These are phyloP conservation scores for Pelargonium citronellum DNA, from an alignment of 441 rosid species.

Conservation along the genomic window DNA sequence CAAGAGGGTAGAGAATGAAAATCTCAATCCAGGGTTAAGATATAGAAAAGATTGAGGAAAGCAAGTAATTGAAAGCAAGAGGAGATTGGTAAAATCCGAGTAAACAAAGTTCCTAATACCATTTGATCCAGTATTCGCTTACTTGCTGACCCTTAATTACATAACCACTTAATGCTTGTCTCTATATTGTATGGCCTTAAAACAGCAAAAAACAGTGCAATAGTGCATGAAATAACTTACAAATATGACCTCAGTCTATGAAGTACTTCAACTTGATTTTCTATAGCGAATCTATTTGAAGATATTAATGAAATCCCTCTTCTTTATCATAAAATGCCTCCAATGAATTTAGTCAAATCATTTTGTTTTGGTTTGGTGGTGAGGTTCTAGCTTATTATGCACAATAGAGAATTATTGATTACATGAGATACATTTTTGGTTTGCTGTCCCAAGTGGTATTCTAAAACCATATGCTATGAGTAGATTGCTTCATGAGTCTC, in stretches of 20 bases:
- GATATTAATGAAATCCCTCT: too few relatives aligned
- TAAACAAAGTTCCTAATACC: background rate
- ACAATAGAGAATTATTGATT: background rate
- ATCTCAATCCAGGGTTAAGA: background rate
- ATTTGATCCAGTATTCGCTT: background rate
- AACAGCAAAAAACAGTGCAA: background rate
- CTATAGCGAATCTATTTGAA: too few relatives aligned
- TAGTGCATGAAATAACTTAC: background rate
- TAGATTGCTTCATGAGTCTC: background rate
- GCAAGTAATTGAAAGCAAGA: too few relatives aligned
- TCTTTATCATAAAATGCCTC: too few relatives aligned
- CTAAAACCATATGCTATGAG: background rate
- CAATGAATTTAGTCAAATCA: too few relatives aligned
- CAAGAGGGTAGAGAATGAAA: background rate
- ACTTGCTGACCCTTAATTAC: slow-evolving; percentile 5
- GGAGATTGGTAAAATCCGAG: background rate
- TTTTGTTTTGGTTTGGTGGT: too few relatives aligned
- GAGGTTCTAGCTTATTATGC: too few relatives aligned
- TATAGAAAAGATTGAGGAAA: background rate
- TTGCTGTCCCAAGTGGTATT: background rate
- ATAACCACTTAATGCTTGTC: background rate
- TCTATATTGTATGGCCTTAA: background rate
- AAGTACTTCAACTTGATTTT: background rate
- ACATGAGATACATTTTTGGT: background rate
- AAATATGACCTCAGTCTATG: background rate